phyloP scores from a whole-genome alignment of 805 yeast species.

The Schwanniomyces vanrijiae region DNA sequence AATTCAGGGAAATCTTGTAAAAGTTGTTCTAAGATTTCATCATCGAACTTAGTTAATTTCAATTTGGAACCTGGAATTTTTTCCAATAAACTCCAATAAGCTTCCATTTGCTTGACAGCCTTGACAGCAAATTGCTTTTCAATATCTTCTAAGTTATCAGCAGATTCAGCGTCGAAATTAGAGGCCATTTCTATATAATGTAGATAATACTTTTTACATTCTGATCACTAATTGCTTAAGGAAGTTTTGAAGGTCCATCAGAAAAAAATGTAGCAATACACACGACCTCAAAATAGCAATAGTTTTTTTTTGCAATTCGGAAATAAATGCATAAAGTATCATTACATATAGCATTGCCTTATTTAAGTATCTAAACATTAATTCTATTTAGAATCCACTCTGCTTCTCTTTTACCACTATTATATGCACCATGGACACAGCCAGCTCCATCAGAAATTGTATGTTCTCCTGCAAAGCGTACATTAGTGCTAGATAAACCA shows the following conservation, averaged over 20 bases:
- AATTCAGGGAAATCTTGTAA: conserved; percentile 87
- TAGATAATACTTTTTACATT: background rate
- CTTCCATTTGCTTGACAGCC: conserved; percentile 93
- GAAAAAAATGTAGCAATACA: background rate
- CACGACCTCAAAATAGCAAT: background rate
- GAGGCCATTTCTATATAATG: conserved; percentile 24
- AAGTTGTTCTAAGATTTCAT: conserved; percentile 62
- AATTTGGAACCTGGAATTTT: conserved; percentile 78
- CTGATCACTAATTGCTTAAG: background rate
- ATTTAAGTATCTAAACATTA: background rate
- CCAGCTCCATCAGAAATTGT: conserved; percentile 86
- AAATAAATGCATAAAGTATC: too few relatives aligned
- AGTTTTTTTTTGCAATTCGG: background rate
- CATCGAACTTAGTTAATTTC: conserved; percentile 69
- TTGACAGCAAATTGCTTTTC: conserved; percentile 97
- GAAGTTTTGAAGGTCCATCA: background rate
- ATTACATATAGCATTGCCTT: background rate
- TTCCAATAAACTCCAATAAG: conserved; percentile 82
- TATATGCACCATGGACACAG: conserved; percentile 89
- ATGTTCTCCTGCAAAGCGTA: conserved; percentile 92
- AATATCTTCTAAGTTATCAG: conserved; percentile 86
- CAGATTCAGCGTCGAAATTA: conserved; percentile 78
- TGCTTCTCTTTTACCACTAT: conserved; percentile 65
- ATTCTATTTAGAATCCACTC: conserved; percentile 26
- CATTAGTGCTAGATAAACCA: conserved; percentile 39